Conservation (phyloP, 176 grass and related monocot species). For the Saccharum spontaneum region DNA sequence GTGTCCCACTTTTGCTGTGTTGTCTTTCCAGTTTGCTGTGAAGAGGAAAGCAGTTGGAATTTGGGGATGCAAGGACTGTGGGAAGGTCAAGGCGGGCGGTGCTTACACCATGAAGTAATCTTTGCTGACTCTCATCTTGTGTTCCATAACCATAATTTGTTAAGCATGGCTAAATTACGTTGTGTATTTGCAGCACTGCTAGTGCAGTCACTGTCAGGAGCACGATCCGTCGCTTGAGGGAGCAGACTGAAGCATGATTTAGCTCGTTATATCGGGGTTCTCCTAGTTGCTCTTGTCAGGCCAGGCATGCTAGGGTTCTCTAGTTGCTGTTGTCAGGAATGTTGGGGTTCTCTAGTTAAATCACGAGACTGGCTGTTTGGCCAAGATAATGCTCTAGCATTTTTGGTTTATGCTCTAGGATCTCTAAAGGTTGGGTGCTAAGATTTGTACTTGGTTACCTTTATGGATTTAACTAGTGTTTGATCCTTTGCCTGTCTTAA, state of each 20-base stretch:
- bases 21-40: conserved; percentile 67
- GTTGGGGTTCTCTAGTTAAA: conserved; percentile 3
- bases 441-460: neutral
- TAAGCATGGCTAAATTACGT: neutral
- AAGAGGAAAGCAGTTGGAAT: conserved; percentile 98
- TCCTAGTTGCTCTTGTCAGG: neutral
- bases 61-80: conserved; percentile 97
- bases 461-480: neutral
- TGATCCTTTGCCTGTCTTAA: neutral
- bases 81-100: conserved; percentile 92
- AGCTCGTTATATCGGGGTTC: neutral
- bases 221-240: conserved; percentile 90
- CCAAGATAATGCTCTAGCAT: neutral
- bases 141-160: neutral
- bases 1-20: neutral
- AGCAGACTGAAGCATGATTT: conserved; percentile 79
- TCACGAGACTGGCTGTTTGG: neutral
- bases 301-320: neutral
- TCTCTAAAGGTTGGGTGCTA: neutral
- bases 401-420: conserved; percentile 42
- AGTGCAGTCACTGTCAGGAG: conserved; percentile 96
- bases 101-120: conserved; percentile 87
- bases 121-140: neutral
- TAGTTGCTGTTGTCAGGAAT: neutral
- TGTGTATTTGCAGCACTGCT: conserved; percentile 67